Evolutionary conservation across 495 filamentous ascomycete species (phyloP).

Genomic region (Endocarpon pusillum): DNA sequence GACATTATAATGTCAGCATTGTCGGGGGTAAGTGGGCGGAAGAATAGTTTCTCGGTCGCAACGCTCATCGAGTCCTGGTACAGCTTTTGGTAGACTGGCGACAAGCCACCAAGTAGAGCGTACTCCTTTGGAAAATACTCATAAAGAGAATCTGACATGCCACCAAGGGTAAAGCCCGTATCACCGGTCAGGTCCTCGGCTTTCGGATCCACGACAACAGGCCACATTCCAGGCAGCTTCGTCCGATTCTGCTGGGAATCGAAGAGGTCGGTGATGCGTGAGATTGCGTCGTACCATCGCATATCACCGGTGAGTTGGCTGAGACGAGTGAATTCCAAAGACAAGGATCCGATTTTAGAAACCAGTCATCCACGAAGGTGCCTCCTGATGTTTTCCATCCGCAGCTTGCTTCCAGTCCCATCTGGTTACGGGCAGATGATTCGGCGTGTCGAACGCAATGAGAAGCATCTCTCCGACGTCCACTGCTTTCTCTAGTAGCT

Average conservation of each 20-base stretch:
- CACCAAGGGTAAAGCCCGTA: slow-evolving; percentile 14
- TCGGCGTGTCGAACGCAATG: slow-evolving; percentile 23
- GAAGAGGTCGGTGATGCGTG: slow-evolving; percentile 5
- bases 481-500: slow-evolving; percentile 20
- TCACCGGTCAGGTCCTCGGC: slow-evolving; percentile 5
- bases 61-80: slow-evolving; percentile 21
- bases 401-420: slow-evolving; percentile 15
- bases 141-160: slow-evolving; percentile 19
- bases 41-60: slow-evolving; percentile 22
- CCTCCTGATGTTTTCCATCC: slow-evolving; percentile 11
- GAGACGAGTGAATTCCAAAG: slow-evolving; percentile 8
- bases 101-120: slow-evolving; percentile 16
- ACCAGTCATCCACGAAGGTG: slow-evolving; percentile 8
- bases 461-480: slow-evolving; percentile 23
- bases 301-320: slow-evolving; percentile 5
- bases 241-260: slow-evolving; percentile 4
- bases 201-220: slow-evolving; percentile 13
- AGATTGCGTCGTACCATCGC: slow-evolving; percentile 7
- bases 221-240: slow-evolving; percentile 19
- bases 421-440: slow-evolving; percentile 20
- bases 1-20: slow-evolving; percentile 22
- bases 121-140: slow-evolving; percentile 16
- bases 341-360: slow-evolving; percentile 6
- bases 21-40: slow-evolving; percentile 26
- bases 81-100: slow-evolving; percentile 24